Base-by-base conservation (phyloP, 1,139 yeast species). In the Meyerozyma guilliermondii region DNA sequence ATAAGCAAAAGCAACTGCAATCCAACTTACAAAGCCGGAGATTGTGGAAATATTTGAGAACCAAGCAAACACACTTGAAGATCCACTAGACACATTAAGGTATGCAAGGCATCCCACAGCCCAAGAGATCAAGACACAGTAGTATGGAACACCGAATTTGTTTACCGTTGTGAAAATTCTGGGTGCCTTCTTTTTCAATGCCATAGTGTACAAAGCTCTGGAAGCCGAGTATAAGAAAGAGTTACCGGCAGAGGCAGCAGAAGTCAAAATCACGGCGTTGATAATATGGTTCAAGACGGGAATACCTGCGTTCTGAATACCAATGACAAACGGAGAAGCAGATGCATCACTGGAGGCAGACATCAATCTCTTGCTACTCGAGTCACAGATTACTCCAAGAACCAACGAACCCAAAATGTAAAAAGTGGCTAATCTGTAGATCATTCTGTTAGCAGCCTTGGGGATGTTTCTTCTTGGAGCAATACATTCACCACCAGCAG, bases 191-290 rank as follows among this genome's bases (percentile, higher is more conserved):
- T 83, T 83, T 55, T 77, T 78, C 44, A 69, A 68, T 6, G 88
- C 76, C 49, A 83, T 64, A 35, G 85, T 81, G 56, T 79, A 84
- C 36, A 82, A 65, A 13, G 82, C 77, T 70, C 92, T 75, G 11
- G 89, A 76, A 17, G 85, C 81, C 45, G 84, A 81, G 62, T 83
- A 84, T 48, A 83, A 66, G 62, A 81, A 87, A 0, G 89, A 82
- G 62, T 83, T 84, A 40, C 85, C 81, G 8, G 91, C 86, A 11
- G 87, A 80, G 49, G 83, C 75, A 43, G 86, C 85, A 44, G 85
- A 82, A 8, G 83, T 65, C 56, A 85, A 63, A 44, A 85, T 80
- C 50, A 79, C 79, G 2, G 82, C 91, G 55, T 85, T 85, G 51
- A 85, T 70, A 41, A 85, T 70, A 53, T 81, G 83, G 48, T 84